Conservation (phyloP, 306 rosid species). For the Echinosophora koreensis region DNA sequence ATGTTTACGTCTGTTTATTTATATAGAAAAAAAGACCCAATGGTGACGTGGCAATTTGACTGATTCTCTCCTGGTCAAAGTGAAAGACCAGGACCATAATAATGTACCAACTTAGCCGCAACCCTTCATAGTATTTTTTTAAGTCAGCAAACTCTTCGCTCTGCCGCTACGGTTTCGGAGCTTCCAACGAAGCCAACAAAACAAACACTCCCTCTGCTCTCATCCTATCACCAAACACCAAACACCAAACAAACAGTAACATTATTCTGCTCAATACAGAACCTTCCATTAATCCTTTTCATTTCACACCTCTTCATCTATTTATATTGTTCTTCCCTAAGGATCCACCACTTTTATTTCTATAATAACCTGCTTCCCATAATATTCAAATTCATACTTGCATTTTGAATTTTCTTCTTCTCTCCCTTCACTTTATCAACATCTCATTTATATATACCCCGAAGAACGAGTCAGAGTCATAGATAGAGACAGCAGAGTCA, state of each 20-base stretch:
- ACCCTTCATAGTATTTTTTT: background rate
- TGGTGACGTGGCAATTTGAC: background rate
- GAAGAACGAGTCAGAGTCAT: constrained; percentile 46
- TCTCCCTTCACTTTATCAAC: constrained; percentile 36
- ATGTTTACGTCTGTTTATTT: background rate
- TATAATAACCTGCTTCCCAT: constrained; percentile 20
- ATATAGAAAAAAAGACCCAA: background rate
- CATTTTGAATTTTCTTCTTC: constrained; percentile 55
- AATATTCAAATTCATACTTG: constrained; percentile 34
- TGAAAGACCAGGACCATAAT: background rate
- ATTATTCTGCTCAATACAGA: background rate
- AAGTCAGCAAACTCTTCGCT: background rate
- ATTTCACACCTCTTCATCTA: background rate
- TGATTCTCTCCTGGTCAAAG: background rate
- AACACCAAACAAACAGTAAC: background rate
- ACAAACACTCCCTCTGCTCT: background rate
- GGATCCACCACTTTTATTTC: background rate
- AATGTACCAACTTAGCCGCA: background rate
- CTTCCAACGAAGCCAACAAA: background rate
- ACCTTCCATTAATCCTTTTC: background rate
- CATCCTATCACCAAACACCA: background rate
- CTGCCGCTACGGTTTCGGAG: background rate
- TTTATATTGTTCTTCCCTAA: background rate
- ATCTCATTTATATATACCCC: background rate
- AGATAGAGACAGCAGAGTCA: constrained; percentile 57